Conservation (phyloP, 495 filamentous ascomycete species). For the Aspergillus asperescens region DNA sequence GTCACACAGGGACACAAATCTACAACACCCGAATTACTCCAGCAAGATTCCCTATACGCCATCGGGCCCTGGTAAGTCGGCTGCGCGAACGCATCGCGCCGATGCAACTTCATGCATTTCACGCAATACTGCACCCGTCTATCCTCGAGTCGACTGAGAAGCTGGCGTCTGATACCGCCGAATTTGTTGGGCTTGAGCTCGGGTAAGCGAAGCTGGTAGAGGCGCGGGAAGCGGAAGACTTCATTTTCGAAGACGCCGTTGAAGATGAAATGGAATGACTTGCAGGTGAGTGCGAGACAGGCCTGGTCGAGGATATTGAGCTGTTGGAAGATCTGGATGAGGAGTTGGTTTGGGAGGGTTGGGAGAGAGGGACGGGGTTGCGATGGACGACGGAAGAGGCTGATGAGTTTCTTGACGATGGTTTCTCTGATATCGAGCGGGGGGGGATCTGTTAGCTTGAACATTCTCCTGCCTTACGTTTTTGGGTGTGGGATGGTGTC, state of each 20-base stretch:
- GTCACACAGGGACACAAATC: not conserved
- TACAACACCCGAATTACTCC: not conserved
- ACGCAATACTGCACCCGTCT: not conserved
- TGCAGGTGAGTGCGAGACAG: slow-evolving; percentile 1
- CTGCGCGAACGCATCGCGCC: not conserved
- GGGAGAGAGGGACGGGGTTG: not conserved
- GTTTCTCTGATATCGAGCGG: too few species aligned
- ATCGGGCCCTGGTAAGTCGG: not conserved
- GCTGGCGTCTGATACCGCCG: not conserved
- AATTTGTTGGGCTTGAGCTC: not conserved
- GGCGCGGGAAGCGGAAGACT: not conserved
- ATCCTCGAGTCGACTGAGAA: not conserved
- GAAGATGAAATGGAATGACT: not conserved
- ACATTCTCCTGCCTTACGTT: too few species aligned
- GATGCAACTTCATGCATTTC: not conserved
- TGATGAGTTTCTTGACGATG: too few species aligned
- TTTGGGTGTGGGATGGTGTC: too few species aligned
- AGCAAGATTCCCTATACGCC: not conserved
- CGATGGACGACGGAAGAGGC: not conserved
- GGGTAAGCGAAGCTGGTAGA: not conserved
- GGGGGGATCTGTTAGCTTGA: too few species aligned
- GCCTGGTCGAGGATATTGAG: not conserved
- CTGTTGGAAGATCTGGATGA: not conserved
- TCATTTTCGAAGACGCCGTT: not conserved
- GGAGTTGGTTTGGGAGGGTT: not conserved